phyloP scores from a whole-genome alignment of 2,329 filamentous ascomycete species.

The Aspergillus latus region DNA sequence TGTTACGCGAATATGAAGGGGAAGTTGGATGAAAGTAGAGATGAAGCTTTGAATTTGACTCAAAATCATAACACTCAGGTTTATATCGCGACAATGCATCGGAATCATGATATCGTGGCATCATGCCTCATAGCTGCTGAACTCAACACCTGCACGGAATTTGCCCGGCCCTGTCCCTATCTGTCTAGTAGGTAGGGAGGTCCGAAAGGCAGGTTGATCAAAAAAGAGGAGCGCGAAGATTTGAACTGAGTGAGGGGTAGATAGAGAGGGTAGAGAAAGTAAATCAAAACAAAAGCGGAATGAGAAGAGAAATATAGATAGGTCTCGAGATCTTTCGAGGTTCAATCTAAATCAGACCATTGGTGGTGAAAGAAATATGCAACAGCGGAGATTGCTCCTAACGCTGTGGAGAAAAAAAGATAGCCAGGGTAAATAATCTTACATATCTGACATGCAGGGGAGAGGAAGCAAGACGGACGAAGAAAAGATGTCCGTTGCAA shows the following conservation, averaged over 20 bases:
- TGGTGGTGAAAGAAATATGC: conserved; percentile 14
- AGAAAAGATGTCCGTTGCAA: conserved; percentile 1
- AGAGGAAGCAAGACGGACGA: conserved; percentile 8
- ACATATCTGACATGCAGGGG: conserved; percentile 5
- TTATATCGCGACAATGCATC: conserved; percentile 5
- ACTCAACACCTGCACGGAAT: not conserved
- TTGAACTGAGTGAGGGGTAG: not conserved
- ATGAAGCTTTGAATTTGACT: not conserved
- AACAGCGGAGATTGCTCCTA: conserved; percentile 1
- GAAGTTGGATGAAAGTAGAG: not conserved
- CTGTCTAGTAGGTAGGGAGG: not conserved
- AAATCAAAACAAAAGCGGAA: not conserved
- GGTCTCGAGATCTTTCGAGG: conserved; percentile 1
- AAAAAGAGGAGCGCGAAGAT: not conserved
- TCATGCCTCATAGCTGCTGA: conserved; percentile 14
- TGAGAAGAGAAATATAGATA: conserved; percentile 8
- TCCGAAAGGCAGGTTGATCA: not conserved
- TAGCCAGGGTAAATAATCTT: conserved; percentile 5
- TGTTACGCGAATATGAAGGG: not conserved
- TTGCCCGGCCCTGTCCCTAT: not conserved
- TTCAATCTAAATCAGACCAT: conserved; percentile 6
- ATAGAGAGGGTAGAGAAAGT: not conserved
- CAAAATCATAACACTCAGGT: conserved; percentile 12
- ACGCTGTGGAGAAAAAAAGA: not conserved
- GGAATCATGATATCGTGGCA: conserved; percentile 13